Evolutionary conservation across 2,329 filamentous ascomycete species (phyloP).

Genomic region (Fusarium lyarnte): DNA sequence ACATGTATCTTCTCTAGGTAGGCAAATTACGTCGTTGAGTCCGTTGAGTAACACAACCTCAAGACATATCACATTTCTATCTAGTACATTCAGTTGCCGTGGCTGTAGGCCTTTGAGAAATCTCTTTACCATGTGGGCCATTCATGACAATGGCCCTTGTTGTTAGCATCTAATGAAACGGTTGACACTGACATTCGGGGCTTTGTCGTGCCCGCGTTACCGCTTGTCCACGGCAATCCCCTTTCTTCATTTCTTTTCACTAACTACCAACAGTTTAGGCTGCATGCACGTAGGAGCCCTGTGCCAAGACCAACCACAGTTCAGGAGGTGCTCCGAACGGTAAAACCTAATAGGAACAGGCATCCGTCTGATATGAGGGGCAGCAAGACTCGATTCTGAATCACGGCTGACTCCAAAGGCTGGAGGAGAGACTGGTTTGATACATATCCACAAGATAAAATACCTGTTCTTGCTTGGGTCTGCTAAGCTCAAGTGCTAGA

Average conservation of each 20-base stretch:
- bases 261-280: neutral
- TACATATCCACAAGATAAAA: neutral
- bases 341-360: neutral
- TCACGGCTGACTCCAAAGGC: neutral
- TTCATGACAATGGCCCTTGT: neutral
- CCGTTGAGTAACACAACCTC: neutral
- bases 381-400: neutral
- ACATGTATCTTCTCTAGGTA: neutral
- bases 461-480: neutral
- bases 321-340: constrained; percentile 15
- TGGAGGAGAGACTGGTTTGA: neutral
- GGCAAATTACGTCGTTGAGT: neutral
- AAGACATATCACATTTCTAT: neutral
- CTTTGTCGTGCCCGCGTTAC: neutral
- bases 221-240: neutral
- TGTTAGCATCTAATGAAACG: neutral
- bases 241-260: neutral
- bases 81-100: neutral
- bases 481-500: neutral
- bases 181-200: neutral
- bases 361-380: neutral
- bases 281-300: neutral
- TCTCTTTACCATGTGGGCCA: constrained; percentile 2
- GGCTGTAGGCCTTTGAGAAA: neutral
- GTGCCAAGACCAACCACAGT: neutral